These are phyloP conservation scores for Dendryphion nanum DNA, from an alignment of 2,329 filamentous ascomycete species.

Conservation along the genomic window DNA sequence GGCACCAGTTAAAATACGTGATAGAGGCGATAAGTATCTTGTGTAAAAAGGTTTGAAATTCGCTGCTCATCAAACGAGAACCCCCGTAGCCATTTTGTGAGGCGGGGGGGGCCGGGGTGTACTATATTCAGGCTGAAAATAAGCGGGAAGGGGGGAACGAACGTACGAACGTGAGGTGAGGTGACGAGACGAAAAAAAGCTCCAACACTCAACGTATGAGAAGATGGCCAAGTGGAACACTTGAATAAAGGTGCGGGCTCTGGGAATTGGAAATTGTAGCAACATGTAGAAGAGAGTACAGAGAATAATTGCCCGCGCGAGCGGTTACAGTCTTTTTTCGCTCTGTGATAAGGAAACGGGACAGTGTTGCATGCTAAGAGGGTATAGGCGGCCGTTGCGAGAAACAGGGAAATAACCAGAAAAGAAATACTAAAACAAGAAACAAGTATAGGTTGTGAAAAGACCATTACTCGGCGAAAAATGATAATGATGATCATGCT, in stretches of 20 bases:
- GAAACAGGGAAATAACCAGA: slow-evolving; percentile 15
- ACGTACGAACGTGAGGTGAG: slow-evolving; percentile 1
- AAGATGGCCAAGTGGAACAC: slow-evolving; percentile 1
- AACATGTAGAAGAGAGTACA: slow-evolving; percentile 22
- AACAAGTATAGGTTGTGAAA: slow-evolving; percentile 11
- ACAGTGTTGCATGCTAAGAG: slow-evolving; percentile 10
- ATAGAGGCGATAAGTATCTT: too few species aligned
- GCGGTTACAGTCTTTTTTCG: slow-evolving; percentile 41
- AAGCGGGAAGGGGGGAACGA: not conserved
- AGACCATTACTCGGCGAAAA: slow-evolving; percentile 6
- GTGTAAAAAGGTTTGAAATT: too few species aligned
- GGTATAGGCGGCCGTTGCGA: slow-evolving; percentile 33
- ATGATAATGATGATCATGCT: slow-evolving; percentile 23
- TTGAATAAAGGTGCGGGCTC: slow-evolving; percentile 1
- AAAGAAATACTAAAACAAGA: slow-evolving; percentile 14
- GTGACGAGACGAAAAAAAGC: not conserved
- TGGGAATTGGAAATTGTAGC: not conserved
- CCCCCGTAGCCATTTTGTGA: not conserved
- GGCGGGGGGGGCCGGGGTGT: not conserved
- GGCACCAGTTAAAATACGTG: too few species aligned
- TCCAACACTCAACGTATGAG: slow-evolving; percentile 4
- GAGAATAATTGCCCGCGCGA: slow-evolving; percentile 37
- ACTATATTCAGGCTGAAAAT: not conserved
- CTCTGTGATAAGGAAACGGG: slow-evolving; percentile 15
- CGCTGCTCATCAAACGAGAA: not conserved